Base-by-base conservation (phyloP, 805 yeast genomes). In the Metschnikowia borealis region DNA sequence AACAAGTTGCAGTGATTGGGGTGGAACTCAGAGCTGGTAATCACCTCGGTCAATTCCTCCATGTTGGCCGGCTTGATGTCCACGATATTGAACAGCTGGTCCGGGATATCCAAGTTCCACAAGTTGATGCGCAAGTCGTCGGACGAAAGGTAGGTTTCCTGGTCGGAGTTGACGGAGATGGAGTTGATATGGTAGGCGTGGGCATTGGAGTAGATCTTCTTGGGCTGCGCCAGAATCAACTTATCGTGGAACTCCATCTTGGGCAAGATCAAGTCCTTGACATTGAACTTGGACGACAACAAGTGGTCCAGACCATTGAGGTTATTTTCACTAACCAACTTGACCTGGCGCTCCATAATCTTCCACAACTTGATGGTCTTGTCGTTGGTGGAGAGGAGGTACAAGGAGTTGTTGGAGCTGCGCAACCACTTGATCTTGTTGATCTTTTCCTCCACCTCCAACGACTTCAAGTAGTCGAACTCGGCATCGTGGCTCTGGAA, bases 321-420 rank as follows among this genome's bases (percentile, higher is more conserved):
- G 70, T 94, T 94, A 69, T 89, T 94, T 65, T 92, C 97, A 46
- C 91, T 80, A 20, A 94, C 99, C 66, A 94, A 80, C 69, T 89
- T 89, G 58, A 94, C 86, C 62, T 87, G 89, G 66, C 90, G 88
- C 68, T 91, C 97, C 74, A 84, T 86, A 43, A 94, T 81, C 69
- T 94, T 94, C 99, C 99, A 94, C 54, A 94, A 80, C 74, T 94
- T 94, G 65, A 94, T 90, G n/a, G 99, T 94, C 71, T 94, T 94
- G 73, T 94, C 99, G 68, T 94, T 94, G 32, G 99, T 90, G 32
- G 92, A 84, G 58, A 94, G 77, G 60, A 94, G 74, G 63, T 88
- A 89, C 64, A 91, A 92, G n/a, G 97, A 88, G 63, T 85, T 84
- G 70, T 90, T 92, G 46, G 86, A 84, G 54, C 95, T 83, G 60